phyloP scores from a whole-genome alignment of 179 eudicot genomes.

The Nepenthes alata region DNA sequence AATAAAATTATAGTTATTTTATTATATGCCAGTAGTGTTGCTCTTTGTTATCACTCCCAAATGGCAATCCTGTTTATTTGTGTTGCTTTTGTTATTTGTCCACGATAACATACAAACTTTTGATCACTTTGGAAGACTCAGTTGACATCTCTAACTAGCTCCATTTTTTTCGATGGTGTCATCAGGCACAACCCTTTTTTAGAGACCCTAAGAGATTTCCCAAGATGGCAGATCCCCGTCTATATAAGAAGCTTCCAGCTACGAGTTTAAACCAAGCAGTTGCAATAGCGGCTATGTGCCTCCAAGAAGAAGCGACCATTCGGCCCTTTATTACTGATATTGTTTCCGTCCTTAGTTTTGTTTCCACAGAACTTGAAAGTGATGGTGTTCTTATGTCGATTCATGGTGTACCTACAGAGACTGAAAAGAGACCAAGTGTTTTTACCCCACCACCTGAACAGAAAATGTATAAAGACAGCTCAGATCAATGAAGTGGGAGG shows the following conservation, averaged over 20 bases:
- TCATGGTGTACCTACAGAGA: not conserved
- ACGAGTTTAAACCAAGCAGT: conserved; percentile 57
- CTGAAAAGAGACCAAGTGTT: conserved; percentile 5
- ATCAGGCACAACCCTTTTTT: conserved; percentile 61
- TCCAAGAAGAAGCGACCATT: conserved; percentile 51
- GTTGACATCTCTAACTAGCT: not conserved
- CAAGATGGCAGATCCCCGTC: conserved; percentile 50
- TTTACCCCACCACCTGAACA: conserved; percentile 23
- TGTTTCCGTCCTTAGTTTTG: conserved; percentile 41
- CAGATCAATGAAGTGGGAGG: not conserved
- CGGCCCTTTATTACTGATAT: conserved; percentile 55
- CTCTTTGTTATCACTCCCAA: too few relatives aligned
- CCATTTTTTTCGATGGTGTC: not conserved
- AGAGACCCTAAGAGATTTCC: conserved; percentile 55
- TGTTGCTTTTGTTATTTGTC: too few relatives aligned
- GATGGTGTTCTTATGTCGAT: conserved; percentile 7
- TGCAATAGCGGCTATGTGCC: conserved; percentile 63
- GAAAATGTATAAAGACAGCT: conserved; percentile 13
- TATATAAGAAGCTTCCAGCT: conserved; percentile 32
- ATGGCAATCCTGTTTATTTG: too few relatives aligned
- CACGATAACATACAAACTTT: too few relatives aligned
- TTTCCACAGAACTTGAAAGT: conserved; percentile 21
- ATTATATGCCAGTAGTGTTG: too few relatives aligned
- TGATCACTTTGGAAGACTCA: not conserved
- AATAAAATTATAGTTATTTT: too few relatives aligned